Conservation (phyloP, 768 basidiomycete genomes). For the Suillus subaureus region DNA sequence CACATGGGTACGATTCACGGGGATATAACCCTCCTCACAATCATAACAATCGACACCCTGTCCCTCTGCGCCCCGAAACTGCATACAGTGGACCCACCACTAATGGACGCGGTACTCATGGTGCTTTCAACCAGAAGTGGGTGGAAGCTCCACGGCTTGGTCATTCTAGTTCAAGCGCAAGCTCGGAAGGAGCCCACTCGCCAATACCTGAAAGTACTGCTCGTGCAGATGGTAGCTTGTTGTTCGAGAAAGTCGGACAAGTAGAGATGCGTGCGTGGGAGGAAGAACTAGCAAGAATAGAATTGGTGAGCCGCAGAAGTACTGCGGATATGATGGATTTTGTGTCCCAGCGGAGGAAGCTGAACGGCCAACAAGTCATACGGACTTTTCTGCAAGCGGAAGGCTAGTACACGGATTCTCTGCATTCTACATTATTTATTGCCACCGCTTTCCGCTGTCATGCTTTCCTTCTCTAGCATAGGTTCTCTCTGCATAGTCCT, state of each 20-base stretch:
- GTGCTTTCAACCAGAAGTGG: constrained; percentile 25
- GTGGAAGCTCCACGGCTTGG: constrained; percentile 32
- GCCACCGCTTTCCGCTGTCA: background rate
- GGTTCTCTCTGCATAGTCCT: background rate
- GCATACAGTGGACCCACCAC: constrained; percentile 19
- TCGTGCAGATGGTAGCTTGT: constrained; percentile 19
- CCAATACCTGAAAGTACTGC: constrained; percentile 20
- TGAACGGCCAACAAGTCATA: constrained; percentile 24
- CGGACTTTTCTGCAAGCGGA: constrained; percentile 24
- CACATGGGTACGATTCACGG: constrained; percentile 30
- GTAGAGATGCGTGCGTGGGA: constrained; percentile 71
- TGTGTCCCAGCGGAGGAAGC: constrained; percentile 30
- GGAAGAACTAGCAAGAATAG: constrained; percentile 73
- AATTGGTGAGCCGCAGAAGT: constrained; percentile 54
- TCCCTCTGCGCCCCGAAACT: constrained; percentile 31
- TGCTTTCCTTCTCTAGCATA: constrained; percentile 8
- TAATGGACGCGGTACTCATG: constrained; percentile 17
- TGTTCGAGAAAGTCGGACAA: constrained; percentile 31
- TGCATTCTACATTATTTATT: constrained; percentile 8
- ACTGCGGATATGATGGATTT: constrained; percentile 41
- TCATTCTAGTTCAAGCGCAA: constrained; percentile 31
- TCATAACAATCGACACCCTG: constrained; percentile 18
- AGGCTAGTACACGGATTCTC: constrained; percentile 20
- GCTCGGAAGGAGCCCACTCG: constrained; percentile 53
- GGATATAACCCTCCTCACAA: constrained; percentile 17